Evolutionary conservation across 2,329 filamentous ascomycete species (phyloP), one percentile per base, ranked within the genome.

Genomic region (Beauveria scarabaeidicola): DNA sequence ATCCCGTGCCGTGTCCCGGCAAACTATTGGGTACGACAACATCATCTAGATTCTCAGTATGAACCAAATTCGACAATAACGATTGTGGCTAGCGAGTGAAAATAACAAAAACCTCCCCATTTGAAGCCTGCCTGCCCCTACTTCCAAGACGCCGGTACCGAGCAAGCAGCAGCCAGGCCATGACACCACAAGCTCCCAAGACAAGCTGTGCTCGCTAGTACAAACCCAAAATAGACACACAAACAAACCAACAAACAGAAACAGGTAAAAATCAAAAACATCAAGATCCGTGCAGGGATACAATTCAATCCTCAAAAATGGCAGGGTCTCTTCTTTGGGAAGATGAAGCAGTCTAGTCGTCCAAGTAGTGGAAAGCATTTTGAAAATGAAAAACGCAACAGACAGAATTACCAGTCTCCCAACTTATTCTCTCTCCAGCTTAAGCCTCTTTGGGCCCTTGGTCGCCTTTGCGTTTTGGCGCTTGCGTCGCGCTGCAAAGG

Each of bases 341-440:
- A 71, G 69, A 70, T 68, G 62, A 67, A 69, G 63, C 61, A 67
- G 62, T 72, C 69, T 71, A 70, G 64, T 65, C 58, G 56, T 41
- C 63, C 55, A 60, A 17, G 32, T 41, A 10, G 11, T 29, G 15
- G 41, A 43, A 25, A 5, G 21, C 7, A 54, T 23, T 43, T 65
- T 58, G 58, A 27, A 61, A 65, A 65, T 57, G 60, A 61, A 62
- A 62, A 48, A 38, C 13, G 8, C 46, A 32, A 29, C 44, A 19
- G 10, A 32, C 6, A 29, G 7, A 5, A 17, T 41, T 8, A 9
- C 5, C 23, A 41, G 36, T 5, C 17, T 17, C 3, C 19, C 5
- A 19, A 19, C 19, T 52, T 44, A 52, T 2, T 36, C 25, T 25
- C 27, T 43, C 36, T 58, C 52, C 15, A 41, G 2, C 41, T 54